phyloP scores from a whole-genome alignment of 352 stramenopile species.

The Globisporangium cylindrosporum region DNA sequence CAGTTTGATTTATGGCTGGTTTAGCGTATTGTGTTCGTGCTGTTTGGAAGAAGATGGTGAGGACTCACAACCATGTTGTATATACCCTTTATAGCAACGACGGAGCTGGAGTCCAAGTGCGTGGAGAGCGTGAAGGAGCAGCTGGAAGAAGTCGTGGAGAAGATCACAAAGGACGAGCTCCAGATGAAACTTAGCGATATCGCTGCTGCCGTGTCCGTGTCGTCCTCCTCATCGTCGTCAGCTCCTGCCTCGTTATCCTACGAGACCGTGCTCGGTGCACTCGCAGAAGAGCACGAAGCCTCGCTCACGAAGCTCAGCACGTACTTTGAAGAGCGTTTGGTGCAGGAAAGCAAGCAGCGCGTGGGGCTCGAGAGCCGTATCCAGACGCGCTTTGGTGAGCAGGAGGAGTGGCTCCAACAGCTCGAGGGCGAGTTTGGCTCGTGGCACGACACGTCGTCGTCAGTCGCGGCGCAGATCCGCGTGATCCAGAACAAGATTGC shows the following conservation, averaged over 20 bases:
- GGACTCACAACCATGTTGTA: background rate
- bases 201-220: background rate
- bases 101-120: conserved; percentile 36
- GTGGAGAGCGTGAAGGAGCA: conserved; percentile 24
- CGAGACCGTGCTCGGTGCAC: conserved; percentile 46
- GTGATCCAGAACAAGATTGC: conserved; percentile 27
- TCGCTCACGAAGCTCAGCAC: conserved; percentile 61
- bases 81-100: conserved; percentile 12
- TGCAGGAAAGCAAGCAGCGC: conserved; percentile 62
- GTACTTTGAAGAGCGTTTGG: conserved; percentile 62
- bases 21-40: background rate
- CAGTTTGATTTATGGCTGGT: conserved; percentile 5
- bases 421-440: conserved; percentile 66
- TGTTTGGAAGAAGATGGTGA: background rate
- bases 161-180: conserved; percentile 17
- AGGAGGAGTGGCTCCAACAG: conserved; percentile 82
- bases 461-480: conserved; percentile 29
- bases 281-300: conserved; percentile 70
- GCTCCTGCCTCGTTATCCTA: conserved; percentile 27
- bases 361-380: conserved; percentile 59
- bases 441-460: conserved; percentile 42
- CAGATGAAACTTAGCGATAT: conserved; percentile 14
- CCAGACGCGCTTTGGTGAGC: conserved; percentile 49
- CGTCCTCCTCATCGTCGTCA: background rate
- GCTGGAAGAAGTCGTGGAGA: conserved; percentile 16